Percentiles rank a stretch among this genome's conserved stretches.
These are phyloP conservation scores for Diophrys appendiculata DNA, from an alignment of 73 alveolate genomes.

Conservation along the genomic window DNA sequence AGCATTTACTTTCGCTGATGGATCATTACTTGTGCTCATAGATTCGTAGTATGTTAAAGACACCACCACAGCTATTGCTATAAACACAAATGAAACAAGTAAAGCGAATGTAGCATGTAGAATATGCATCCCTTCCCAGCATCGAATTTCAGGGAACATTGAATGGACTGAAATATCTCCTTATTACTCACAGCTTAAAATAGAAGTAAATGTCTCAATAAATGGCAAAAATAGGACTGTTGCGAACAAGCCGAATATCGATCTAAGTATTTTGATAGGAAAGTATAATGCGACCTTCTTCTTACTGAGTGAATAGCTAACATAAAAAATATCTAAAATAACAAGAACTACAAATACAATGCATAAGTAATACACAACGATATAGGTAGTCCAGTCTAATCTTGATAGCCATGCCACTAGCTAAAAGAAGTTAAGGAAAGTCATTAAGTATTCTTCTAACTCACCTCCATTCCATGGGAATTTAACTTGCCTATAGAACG, in stretches of 20 bases:
- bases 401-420: conserved; percentile 35
- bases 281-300: conserved; percentile 50
- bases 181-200: conserved; percentile 2
- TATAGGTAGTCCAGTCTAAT: conserved; percentile 30
- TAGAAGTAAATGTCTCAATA: conserved; percentile 40
- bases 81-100: conserved; percentile 35
- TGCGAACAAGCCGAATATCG: conserved; percentile 29
- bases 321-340: conserved; percentile 53
- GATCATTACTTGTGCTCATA: conserved; percentile 27
- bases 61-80: conserved; percentile 26
- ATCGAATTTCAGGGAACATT: conserved; percentile 25
- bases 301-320: conserved; percentile 43
- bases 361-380: conserved; percentile 38
- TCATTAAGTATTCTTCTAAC: conserved; percentile 11
- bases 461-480: conserved; percentile 49
- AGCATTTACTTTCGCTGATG: conserved; percentile 45
- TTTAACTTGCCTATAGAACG: conserved; percentile 32
- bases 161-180: conserved; percentile 18
- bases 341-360: conserved; percentile 34
- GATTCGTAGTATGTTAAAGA: conserved; percentile 42
- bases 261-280: conserved; percentile 53
- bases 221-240: conserved; percentile 62
- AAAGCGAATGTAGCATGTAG: conserved; percentile 43
- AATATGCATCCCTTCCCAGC: conserved; percentile 56
- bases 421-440: conserved; percentile 42